phyloP scores from a whole-genome alignment of 73 alveolate genomes.

The Tetrahymena borealis region DNA sequence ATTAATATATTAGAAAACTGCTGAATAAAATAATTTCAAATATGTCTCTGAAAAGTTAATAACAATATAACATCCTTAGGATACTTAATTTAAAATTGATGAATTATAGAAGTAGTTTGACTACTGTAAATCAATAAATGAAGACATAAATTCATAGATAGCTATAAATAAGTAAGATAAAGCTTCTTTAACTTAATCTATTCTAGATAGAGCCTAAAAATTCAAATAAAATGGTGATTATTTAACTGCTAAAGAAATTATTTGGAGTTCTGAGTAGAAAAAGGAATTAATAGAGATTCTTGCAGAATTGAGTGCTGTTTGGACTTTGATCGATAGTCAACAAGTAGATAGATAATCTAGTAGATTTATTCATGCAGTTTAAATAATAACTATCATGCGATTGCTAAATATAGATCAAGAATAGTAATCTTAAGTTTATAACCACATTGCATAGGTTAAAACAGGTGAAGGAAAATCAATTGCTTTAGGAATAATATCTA shows the following conservation, averaged over 20 bases:
- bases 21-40: background rate
- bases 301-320: background rate
- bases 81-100: no score
- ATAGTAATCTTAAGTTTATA: background rate
- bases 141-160: no score
- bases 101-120: no score
- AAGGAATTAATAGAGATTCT: background rate
- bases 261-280: background rate
- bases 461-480: background rate
- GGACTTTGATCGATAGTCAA: background rate
- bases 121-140: no score
- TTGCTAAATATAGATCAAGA: background rate
- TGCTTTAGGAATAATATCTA: background rate
- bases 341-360: background rate
- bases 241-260: background rate
- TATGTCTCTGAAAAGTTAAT: background rate
- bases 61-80: background rate
- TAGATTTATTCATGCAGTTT: background rate
- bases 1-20: background rate
- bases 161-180: background rate
- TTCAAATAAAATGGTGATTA: background rate
- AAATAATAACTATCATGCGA: background rate
- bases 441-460: background rate
- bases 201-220: background rate
- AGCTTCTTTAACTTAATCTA: background rate